Conservation (phyloP, 441 rosid genomes). For the Adansonia grandidieri region DNA sequence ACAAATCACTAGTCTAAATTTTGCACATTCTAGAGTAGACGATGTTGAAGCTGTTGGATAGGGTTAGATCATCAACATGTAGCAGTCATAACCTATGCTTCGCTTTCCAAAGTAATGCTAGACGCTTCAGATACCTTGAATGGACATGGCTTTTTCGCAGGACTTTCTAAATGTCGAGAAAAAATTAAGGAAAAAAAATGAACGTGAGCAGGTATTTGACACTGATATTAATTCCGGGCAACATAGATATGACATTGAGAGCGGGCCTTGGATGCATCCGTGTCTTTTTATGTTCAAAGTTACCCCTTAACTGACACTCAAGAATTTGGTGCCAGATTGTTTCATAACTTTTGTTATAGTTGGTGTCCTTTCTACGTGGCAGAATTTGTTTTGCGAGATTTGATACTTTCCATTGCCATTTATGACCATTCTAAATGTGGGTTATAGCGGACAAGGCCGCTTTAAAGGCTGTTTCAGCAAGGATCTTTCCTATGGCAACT, state of each 20-base stretch:
- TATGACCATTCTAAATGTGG: conserved; percentile 25
- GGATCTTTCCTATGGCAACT: conserved; percentile 19
- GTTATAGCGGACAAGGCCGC: conserved; percentile 9
- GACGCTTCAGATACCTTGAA: neutral
- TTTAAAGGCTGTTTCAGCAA: conserved; percentile 19
- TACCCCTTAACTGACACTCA: conserved; percentile 25
- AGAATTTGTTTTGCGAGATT: conserved; percentile 1
- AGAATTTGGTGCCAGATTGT: conserved; percentile 25
- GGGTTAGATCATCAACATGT: conserved; percentile 9
- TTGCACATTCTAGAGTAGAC: neutral
- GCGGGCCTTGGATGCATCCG: neutral
- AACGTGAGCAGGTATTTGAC: neutral
- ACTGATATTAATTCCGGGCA: neutral
- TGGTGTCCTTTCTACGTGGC: neutral
- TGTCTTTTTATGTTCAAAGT: conserved; percentile 25
- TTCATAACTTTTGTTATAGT: neutral
- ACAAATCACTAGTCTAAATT: neutral
- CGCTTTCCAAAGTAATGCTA: neutral
- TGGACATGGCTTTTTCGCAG: neutral
- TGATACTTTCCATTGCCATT: conserved; percentile 23
- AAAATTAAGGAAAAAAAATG: conserved; percentile 3
- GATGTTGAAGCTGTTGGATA: neutral
- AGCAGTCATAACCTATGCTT: neutral
- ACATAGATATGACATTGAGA: neutral
- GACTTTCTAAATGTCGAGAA: neutral